phyloP scores from a whole-genome alignment of 495 filamentous ascomycete genomes.

The Xanthoparmelia taractica region DNA sequence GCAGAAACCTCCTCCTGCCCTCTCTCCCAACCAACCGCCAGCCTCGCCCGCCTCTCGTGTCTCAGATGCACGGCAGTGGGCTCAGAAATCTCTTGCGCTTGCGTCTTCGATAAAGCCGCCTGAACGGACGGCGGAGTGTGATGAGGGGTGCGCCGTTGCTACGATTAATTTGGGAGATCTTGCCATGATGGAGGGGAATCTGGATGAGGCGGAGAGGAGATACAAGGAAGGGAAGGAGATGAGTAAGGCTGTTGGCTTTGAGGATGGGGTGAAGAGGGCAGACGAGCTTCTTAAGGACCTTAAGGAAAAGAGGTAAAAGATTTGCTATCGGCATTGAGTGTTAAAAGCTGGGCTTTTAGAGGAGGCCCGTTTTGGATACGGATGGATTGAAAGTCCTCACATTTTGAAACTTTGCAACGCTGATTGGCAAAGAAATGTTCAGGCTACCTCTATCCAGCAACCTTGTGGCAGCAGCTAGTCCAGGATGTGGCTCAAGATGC shows the following conservation, averaged over 20 bases:
- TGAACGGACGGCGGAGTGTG: conserved; percentile 70
- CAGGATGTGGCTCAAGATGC: neutral
- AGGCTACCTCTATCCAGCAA: neutral
- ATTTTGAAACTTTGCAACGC: neutral
- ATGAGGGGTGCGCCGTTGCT: conserved; percentile 76
- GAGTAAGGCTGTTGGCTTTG: conserved; percentile 54
- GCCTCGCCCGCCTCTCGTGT: conserved; percentile 15
- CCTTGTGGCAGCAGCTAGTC: neutral
- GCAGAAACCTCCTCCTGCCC: conserved; percentile 20
- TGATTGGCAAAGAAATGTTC: neutral
- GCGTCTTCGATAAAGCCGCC: conserved; percentile 48
- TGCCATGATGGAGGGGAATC: conserved; percentile 58
- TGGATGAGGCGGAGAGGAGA: conserved; percentile 51
- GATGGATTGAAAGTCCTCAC: neutral
- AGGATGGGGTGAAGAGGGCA: conserved; percentile 54
- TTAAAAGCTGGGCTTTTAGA: neutral
- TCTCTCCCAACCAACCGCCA: conserved; percentile 13
- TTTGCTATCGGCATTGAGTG: conserved; percentile 15
- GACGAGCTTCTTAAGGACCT: conserved; percentile 50
- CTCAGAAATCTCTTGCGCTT: conserved; percentile 60
- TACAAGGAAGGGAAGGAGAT: conserved; percentile 59
- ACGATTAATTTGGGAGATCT: conserved; percentile 80
- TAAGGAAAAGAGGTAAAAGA: conserved; percentile 21
- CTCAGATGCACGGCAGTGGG: conserved; percentile 56
- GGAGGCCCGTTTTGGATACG: neutral